phyloP scores from a whole-genome alignment of 306 rosid genomes.

The Echinosophora koreensis region DNA sequence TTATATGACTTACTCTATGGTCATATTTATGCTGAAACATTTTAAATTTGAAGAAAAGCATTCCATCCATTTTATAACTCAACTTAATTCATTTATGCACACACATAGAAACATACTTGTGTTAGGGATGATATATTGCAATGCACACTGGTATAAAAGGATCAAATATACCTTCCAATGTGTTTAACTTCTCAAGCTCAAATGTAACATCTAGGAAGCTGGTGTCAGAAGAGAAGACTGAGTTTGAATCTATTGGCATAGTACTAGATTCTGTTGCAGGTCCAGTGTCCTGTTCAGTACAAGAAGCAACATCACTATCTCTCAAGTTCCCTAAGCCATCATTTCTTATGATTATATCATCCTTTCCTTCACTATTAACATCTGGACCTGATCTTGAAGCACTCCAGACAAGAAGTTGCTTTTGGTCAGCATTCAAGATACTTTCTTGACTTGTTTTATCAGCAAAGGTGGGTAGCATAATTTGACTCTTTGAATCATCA shows the following conservation, averaged over 20 bases:
- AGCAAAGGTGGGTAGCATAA: background rate
- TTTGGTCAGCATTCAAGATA: conserved; percentile 35
- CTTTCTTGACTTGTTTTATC: conserved; percentile 47
- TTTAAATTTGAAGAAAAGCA: background rate
- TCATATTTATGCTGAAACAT: background rate
- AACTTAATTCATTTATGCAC: background rate
- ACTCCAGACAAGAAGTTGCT: conserved; percentile 27
- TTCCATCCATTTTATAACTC: background rate
- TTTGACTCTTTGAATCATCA: conserved; percentile 45
- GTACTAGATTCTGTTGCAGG: conserved; percentile 35
- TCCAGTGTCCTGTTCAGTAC: conserved; percentile 37
- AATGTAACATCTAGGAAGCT: conserved; percentile 56
- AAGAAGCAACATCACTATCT: conserved; percentile 13
- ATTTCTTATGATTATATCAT: conserved; percentile 15
- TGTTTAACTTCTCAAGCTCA: conserved; percentile 42
- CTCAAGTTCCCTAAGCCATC: conserved; percentile 47
- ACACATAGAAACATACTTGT: background rate
- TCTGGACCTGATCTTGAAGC: conserved; percentile 46
- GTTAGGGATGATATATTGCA: background rate
- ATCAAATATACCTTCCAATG: conserved; percentile 50
- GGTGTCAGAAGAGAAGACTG: conserved; percentile 51
- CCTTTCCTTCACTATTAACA: conserved; percentile 37
- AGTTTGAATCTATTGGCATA: conserved; percentile 41
- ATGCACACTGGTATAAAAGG: conserved; percentile 1
- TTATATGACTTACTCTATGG: background rate